Base-by-base conservation (phyloP, 2,329 filamentous ascomycete species). In the Diaporthe sp. region DNA sequence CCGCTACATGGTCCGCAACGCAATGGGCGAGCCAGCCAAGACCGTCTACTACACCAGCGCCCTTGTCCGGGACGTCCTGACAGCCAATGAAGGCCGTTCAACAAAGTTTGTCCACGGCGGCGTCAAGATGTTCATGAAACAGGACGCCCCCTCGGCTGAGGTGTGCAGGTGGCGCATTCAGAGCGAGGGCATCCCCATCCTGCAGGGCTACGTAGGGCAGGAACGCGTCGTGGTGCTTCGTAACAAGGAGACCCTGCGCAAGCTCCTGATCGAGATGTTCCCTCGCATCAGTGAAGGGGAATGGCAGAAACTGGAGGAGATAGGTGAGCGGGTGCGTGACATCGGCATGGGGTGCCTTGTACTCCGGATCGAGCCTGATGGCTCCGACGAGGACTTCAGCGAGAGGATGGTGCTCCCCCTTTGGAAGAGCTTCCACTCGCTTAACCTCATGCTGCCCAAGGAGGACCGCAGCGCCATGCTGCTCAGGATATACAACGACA, bases 41-140 rank as follows among this genome's bases (percentile, higher is more conserved):
- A 97, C 96, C 38, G 96, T 99, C 79, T 99, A 99, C 89, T 99
- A 98, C 87, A 97, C 95, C 15, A 96, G 93, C 47, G 90, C 91
- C 6, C 89, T 98, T 17, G 93, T 95, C 30, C 93, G 95, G 42
- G 93, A 96, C 77, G 97, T 99, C 71, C 89, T 99, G 4, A 90
- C 89, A 5, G 90, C 93, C 81, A 99, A 99, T 82, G 95, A 98
- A 83, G 94, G 95, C 57, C 92, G 94, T 38, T 95, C 95, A 60
- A 93, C 98, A 84, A 97, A 97, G 83, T 98, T 99, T 82, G 94
- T 99, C 67, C 97, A 99, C 84, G 96, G 94, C 68, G 97, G 97
- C 77, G 96, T 99, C 45, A 97, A 97, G 86, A 98, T 98, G 95
- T 99, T 97, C 83, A 97, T 98, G 88, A 98, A 97, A 87, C 96